Conservation (phyloP, 306 rosid species). For the Albizia julibrissin region DNA sequence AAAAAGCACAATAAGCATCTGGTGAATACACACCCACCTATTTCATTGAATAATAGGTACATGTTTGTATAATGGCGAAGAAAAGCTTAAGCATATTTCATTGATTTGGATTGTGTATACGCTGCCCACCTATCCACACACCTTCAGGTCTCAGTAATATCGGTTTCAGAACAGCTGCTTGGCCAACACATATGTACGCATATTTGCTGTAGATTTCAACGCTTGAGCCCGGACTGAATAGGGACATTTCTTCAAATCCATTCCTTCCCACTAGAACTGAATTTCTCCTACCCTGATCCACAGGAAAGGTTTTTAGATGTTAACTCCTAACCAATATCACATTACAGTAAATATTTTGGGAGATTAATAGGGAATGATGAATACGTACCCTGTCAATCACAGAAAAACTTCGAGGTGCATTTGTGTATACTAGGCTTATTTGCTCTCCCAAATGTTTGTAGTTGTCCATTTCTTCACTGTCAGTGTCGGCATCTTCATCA, state of each 20-base stretch:
- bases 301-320: not conserved
- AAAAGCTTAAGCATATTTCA: constrained; percentile 25
- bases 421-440: constrained; percentile 64
- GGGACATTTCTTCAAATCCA: constrained; percentile 76
- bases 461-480: constrained; percentile 65
- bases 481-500: constrained; percentile 42
- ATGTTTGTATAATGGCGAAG: not conserved
- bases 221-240: constrained; percentile 78
- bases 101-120: constrained; percentile 70
- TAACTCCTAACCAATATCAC: not conserved
- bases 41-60: no score
- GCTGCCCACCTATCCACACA: constrained; percentile 68
- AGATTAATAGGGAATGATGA: not conserved
- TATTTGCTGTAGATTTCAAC: constrained; percentile 61
- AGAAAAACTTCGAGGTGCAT: constrained; percentile 70
- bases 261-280: constrained; percentile 70
- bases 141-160: constrained; percentile 49
- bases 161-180: constrained; percentile 71
- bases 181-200: constrained; percentile 69
- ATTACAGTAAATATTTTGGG: not conserved
- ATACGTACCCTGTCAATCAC: constrained; percentile 75
- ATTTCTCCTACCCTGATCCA: constrained; percentile 86
- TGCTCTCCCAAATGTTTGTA: constrained; percentile 60
- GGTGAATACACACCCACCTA: no score
- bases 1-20: not conserved